A percentile compares a stretch with the other conserved stretches of the same genome.
Evolutionary conservation across 164 flowering plant genomes (phyloP).

Genomic region (Aristolochia fimbriata): DNA sequence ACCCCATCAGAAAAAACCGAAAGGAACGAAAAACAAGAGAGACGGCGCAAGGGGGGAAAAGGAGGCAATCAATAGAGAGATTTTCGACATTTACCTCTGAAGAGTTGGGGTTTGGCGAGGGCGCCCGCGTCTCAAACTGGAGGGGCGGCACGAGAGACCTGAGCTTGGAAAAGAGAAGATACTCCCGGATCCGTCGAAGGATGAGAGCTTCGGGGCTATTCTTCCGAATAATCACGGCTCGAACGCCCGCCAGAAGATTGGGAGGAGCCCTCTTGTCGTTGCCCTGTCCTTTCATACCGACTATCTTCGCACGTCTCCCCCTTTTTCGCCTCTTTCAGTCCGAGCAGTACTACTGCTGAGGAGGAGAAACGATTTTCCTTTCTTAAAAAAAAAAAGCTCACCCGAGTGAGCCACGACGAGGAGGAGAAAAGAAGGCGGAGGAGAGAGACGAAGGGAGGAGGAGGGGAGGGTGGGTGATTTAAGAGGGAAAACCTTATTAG

Average conservation of each 20-base stretch:
- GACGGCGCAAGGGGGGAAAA: neutral
- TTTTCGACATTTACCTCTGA: neutral
- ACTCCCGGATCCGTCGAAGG: conserved; percentile 6
- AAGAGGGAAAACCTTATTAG: neutral
- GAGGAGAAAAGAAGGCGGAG: neutral
- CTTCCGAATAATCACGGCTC: neutral
- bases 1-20: too few relatives aligned
- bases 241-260: neutral
- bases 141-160: conserved; percentile 9
- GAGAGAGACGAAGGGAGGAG: too few relatives aligned
- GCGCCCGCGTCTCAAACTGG: conserved; percentile 1
- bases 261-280: neutral
- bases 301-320: too few relatives aligned
- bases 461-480: neutral
- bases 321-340: neutral
- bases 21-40: neutral
- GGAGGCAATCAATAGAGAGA: too few relatives aligned
- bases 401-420: too few relatives aligned
- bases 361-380: too few relatives aligned
- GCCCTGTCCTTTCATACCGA: conserved; percentile 3
- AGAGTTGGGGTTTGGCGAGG: neutral
- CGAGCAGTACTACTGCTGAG: too few relatives aligned
- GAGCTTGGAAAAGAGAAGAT: conserved; percentile 9
- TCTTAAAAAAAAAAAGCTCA: too few relatives aligned
- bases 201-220: conserved; percentile 5